Evolutionary conservation across 768 basidiomycete genomes (phyloP).

Genomic region (Amanita rimosa): DNA sequence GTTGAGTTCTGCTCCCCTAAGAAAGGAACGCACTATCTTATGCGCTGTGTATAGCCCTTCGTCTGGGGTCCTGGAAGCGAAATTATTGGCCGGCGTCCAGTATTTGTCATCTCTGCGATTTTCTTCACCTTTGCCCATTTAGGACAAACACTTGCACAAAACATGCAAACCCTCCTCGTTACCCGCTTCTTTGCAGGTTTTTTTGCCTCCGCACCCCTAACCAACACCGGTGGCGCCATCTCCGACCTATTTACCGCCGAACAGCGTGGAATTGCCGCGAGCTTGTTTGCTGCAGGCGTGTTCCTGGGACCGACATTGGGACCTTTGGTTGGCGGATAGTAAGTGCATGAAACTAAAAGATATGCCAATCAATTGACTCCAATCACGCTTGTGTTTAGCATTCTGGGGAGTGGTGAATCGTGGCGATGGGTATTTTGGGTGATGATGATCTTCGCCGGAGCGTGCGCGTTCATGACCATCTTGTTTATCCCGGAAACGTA

Average conservation of each 20-base stretch:
- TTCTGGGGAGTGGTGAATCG: constrained; percentile 31
- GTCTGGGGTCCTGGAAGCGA: constrained; percentile 27
- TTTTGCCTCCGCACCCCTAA: constrained; percentile 49
- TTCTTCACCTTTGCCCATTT: constrained; percentile 44
- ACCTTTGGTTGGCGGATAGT: constrained; percentile 53
- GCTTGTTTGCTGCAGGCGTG: constrained; percentile 46
- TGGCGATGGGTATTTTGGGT: constrained; percentile 70
- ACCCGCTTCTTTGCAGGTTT: constrained; percentile 56
- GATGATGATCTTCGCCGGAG: constrained; percentile 51
- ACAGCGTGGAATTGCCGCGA: constrained; percentile 41
- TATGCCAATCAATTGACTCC: not conserved
- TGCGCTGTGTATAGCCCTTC: constrained; percentile 22
- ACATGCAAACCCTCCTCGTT: constrained; percentile 45
- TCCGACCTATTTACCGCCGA: constrained; percentile 47
- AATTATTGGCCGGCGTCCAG: constrained; percentile 33
- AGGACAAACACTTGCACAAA: constrained; percentile 48
- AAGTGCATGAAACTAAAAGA: constrained; percentile 29
- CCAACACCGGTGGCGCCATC: constrained; percentile 45
- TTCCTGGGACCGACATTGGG: constrained; percentile 57
- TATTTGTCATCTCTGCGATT: constrained; percentile 38
- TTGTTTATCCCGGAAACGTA: constrained; percentile 57
- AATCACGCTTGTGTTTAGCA: constrained; percentile 17
- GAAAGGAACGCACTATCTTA: no score
- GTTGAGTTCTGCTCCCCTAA: constrained; percentile 10
- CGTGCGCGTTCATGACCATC: constrained; percentile 32